Percentiles rank a stretch among this genome's conserved stretches.
phyloP scores from a whole-genome alignment of 1,139 yeast genomes.

The Geotrichum siamense region DNA sequence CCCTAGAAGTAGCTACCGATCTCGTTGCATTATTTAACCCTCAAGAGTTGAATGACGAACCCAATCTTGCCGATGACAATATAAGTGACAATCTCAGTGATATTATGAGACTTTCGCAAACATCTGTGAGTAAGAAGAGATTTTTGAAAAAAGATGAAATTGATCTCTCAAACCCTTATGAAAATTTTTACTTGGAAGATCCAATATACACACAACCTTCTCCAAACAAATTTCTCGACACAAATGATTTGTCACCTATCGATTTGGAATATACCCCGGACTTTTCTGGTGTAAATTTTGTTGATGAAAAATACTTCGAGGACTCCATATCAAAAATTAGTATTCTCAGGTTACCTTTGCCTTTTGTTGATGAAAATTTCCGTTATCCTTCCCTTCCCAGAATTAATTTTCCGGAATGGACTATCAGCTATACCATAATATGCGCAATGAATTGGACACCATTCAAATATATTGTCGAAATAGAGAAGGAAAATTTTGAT shows the following conservation, averaged over 20 bases:
- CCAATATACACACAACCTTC: constrained; percentile 4
- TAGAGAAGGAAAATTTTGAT: background rate
- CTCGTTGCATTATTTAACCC: background rate
- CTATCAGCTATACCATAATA: constrained; percentile 8
- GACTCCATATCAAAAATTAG: background rate
- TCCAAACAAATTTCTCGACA: background rate
- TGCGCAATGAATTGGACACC: constrained; percentile 18
- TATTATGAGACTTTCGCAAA: background rate
- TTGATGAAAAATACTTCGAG: constrained; percentile 1
- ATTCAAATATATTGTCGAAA: constrained; percentile 1
- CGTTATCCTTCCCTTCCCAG: constrained; percentile 5
- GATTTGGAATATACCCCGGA: background rate
- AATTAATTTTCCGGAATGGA: constrained; percentile 14
- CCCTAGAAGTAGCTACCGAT: background rate
- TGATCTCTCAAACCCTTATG: background rate
- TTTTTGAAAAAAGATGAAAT: background rate
- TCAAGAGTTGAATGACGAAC: background rate
- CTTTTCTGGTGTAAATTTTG: background rate
- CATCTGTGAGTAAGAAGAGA: background rate
- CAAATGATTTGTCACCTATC: background rate
- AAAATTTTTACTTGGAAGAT: background rate
- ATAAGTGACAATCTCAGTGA: constrained; percentile 3
- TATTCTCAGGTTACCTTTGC: constrained; percentile 12
- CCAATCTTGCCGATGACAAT: constrained; percentile 3
- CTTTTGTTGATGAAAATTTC: background rate